Conservation (phyloP, 208 protist genomes). For the Tetramitus jugosus region DNA sequence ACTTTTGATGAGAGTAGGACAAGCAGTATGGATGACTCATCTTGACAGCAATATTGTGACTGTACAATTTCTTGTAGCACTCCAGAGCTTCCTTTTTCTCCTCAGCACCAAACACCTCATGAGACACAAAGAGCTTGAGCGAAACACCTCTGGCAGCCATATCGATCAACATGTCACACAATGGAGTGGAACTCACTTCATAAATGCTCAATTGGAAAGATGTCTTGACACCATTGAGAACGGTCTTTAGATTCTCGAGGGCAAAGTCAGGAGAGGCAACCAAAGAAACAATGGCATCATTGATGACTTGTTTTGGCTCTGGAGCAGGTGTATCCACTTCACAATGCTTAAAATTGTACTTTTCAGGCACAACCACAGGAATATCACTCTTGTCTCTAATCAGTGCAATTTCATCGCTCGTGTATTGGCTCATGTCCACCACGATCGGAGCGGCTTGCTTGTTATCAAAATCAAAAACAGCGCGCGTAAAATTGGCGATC, state of each 20-base stretch:
- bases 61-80: conserved; percentile 36
- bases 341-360: conserved; percentile 32
- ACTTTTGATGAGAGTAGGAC: conserved; percentile 40
- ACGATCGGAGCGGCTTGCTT: background rate
- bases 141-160: conserved; percentile 30
- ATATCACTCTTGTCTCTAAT: conserved; percentile 24
- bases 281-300: background rate
- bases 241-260: conserved; percentile 8
- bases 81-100: conserved; percentile 23
- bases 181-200: conserved; percentile 30
- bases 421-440: conserved; percentile 14
- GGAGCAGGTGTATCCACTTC: background rate
- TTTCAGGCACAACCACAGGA: conserved; percentile 26
- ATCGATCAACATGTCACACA: conserved; percentile 33
- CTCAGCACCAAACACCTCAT: conserved; percentile 35
- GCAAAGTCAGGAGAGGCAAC: conserved; percentile 40
- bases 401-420: conserved; percentile 28
- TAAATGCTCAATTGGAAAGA: conserved; percentile 37
- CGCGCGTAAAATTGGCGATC: background rate
- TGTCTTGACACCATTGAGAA: conserved; percentile 14
- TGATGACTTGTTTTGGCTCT: background rate
- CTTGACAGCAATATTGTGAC: conserved; percentile 24
- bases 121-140: conserved; percentile 33
- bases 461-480: conserved; percentile 23
- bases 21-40: conserved; percentile 31